Percentiles rank a stretch among this genome's conserved stretches.
phyloP scores from a whole-genome alignment of 2,329 filamentous ascomycete species.

The Calonectria montana region DNA sequence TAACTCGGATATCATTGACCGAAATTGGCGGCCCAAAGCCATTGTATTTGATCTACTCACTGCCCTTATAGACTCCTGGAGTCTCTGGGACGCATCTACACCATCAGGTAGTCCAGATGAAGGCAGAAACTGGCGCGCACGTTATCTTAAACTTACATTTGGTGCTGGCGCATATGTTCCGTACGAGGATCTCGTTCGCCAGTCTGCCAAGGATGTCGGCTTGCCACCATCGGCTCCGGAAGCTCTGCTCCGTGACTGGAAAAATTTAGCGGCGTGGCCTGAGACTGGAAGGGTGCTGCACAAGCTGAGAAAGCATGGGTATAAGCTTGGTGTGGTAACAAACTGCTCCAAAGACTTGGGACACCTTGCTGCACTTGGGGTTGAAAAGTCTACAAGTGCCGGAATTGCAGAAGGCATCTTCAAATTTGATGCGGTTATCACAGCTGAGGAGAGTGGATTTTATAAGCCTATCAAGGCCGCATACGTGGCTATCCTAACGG shows the following conservation, averaged over 20 bases:
- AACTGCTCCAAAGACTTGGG: constrained; percentile 51
- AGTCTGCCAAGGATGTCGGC: constrained; percentile 45
- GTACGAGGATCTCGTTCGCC: constrained; percentile 46
- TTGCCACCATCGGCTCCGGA: constrained; percentile 43
- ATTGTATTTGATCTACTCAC: constrained; percentile 56
- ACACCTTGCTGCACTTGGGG: constrained; percentile 29
- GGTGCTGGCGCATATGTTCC: constrained; percentile 46
- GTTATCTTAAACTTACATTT: constrained; percentile 53
- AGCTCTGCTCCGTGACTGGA: constrained; percentile 44
- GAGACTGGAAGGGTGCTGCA: constrained; percentile 34
- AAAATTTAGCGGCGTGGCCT: constrained; percentile 40
- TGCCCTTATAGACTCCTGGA: constrained; percentile 53
- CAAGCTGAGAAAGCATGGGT: constrained; percentile 41
- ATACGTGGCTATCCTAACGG: constrained; percentile 46
- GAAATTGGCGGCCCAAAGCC: constrained; percentile 45
- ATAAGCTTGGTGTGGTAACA: constrained; percentile 50
- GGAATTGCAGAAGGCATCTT: constrained; percentile 19
- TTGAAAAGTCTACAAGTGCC: constrained; percentile 15
- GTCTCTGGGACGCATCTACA: constrained; percentile 49
- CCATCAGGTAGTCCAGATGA: constrained; percentile 39
- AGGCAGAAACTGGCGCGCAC: constrained; percentile 49
- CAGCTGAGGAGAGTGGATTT: constrained; percentile 53
- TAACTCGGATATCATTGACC: not conserved
- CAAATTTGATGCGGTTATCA: constrained; percentile 49
- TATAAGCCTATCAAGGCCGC: constrained; percentile 51